Evolutionary conservation across 2,329 filamentous ascomycete genomes (phyloP), one percentile per base, ranked within the genome.

Genomic region (Chrysosporium queenslandicum): DNA sequence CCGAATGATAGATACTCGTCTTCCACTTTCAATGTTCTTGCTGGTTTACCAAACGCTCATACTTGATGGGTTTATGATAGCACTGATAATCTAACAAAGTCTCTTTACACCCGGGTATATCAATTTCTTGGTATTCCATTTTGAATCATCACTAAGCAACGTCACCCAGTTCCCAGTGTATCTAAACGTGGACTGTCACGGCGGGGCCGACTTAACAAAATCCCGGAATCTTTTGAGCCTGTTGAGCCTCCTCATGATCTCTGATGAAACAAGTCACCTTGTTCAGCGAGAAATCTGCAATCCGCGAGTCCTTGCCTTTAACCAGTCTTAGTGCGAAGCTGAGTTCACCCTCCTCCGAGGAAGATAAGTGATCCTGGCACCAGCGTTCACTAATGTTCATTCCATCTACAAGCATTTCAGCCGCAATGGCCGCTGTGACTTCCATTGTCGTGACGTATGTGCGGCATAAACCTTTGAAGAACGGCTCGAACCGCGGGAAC

Each of bases 371-470:
- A 23, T 39, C 53, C 12, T 53, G 43, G 27, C 55, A 53, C 61
- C 59, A 62, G 9, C 39, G 46, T 37, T 58, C 51, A 37, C 60
- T 56, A 12, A 63, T 40, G 46, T 62, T 52, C 59, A 63, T 61
- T 14, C 60, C 59, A 39, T 63, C 62, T 20, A 63, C 56, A 23
- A 63, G 58, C 25, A 61, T 55, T 50, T 63, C 60, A n/a, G 58
- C 59, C 1, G 58, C 59, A 14, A 64, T 65, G 52, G 58, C 59
- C 29, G 59, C 58, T 9, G 56, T 46, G 30, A 58, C 59, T 40
- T 64, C 62, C 20, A 34, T 25, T n/a, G 50, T 48, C 30, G 52
- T 46, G 37, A 62, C 18, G 25, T 53, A 62, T 43, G 56, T 57
- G 46, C 52, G 48, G 42, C 57, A 58, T 16, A 63, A 51, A 12